These are phyloP conservation scores for Talaromyces sp. DNA, from an alignment of 2,329 filamentous ascomycete genomes.

Conservation along the genomic window DNA sequence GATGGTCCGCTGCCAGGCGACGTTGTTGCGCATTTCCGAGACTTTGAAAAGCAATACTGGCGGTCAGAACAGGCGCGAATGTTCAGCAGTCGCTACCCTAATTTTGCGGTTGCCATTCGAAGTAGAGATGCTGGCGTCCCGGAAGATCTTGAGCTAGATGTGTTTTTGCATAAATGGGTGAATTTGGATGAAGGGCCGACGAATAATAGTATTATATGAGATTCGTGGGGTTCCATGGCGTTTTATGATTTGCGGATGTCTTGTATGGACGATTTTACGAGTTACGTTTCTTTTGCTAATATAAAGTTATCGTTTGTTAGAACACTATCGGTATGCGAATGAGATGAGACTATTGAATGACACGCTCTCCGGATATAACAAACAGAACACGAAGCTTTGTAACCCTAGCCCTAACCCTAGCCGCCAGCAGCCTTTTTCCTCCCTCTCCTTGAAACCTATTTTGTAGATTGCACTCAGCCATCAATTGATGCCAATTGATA, in stretches of 20 bases:
- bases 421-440: background rate
- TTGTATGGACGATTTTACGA: too few relatives aligned
- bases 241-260: too few relatives aligned
- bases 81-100: constrained; percentile 25
- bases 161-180: constrained; percentile 27
- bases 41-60: constrained; percentile 20
- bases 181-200: background rate
- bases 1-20: constrained; percentile 20
- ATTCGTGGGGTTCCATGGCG: background rate
- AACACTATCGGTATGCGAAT: background rate
- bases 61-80: constrained; percentile 3
- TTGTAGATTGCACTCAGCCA: too few relatives aligned
- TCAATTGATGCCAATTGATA: too few relatives aligned
- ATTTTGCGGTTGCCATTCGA: constrained; percentile 10
- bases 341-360: background rate
- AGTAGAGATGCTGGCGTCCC: background rate
- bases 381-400: background rate
- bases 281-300: background rate
- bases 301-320: background rate
- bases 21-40: constrained; percentile 19
- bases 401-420: background rate
- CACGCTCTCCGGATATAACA: background rate
- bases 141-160: constrained; percentile 20
- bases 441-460: background rate
- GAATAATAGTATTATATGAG: background rate